A percentile compares a stretch with the other conserved stretches of the same genome.
Evolutionary conservation across 2,329 filamentous ascomycete genomes (phyloP).

Genomic region (Cladosporium sp.): DNA sequence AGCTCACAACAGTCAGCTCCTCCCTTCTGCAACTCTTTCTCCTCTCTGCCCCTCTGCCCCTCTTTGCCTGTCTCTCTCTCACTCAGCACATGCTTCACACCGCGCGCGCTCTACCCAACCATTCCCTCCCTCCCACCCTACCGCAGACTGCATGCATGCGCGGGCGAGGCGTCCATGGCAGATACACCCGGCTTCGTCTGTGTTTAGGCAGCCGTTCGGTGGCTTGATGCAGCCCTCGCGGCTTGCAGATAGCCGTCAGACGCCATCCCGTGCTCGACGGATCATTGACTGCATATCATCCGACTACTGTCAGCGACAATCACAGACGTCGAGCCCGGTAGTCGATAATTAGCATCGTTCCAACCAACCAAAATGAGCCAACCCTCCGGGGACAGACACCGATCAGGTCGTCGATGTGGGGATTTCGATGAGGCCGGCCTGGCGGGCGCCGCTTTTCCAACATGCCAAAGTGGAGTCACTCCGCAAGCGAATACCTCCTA

Average conservation of each 20-base stretch:
- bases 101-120: neutral
- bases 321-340: conserved; percentile 1
- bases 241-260: neutral
- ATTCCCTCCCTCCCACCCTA: neutral
- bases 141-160: conserved; percentile 2
- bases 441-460: neutral
- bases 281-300: too few relatives aligned
- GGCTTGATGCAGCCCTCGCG: conserved; percentile 4
- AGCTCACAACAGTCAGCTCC: neutral
- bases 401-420: conserved; percentile 4
- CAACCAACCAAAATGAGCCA: neutral
- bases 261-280: neutral
- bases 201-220: conserved; percentile 1
- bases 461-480: neutral
- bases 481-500: conserved; percentile 8
- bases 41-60: neutral
- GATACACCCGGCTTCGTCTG: neutral
- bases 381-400: conserved; percentile 1
- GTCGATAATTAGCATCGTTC: too few relatives aligned
- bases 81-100: conserved; percentile 7
- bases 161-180: conserved; percentile 9
- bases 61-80: neutral
- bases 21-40: neutral
- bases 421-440: neutral
- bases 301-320: neutral